phyloP scores from a whole-genome alignment of 352 stramenopile genomes.

The Pythium biforme region DNA sequence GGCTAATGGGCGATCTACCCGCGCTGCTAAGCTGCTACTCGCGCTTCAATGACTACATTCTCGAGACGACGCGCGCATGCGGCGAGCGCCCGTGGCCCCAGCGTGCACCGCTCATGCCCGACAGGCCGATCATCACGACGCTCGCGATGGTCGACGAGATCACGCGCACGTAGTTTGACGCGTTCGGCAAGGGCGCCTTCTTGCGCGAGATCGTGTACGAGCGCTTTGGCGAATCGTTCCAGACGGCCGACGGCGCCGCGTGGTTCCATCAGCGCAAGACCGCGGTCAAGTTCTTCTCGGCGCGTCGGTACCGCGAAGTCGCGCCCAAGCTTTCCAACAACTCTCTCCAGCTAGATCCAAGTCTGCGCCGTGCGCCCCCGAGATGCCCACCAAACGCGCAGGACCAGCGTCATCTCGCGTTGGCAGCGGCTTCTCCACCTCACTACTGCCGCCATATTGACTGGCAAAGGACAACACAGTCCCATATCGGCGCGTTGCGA shows the following conservation, averaged over 20 bases:
- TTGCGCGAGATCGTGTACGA: slow-evolving; percentile 9
- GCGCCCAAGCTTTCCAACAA: neutral
- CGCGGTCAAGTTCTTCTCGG: too few relatives aligned
- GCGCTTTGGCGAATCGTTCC: slow-evolving; percentile 21
- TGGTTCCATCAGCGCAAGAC: slow-evolving; percentile 22
- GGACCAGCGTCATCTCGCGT: too few relatives aligned
- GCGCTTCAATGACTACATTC: slow-evolving; percentile 15
- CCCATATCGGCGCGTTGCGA: too few relatives aligned
- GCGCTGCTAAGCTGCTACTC: too few relatives aligned
- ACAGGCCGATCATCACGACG: slow-evolving; percentile 16
- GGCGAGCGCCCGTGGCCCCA: slow-evolving; percentile 13
- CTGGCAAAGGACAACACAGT: too few relatives aligned
- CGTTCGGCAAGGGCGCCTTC: slow-evolving; percentile 16
- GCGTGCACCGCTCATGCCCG: slow-evolving; percentile 10
- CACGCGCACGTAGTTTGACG: slow-evolving; percentile 13
- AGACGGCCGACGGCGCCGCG: slow-evolving; percentile 15
- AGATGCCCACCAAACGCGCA: too few relatives aligned
- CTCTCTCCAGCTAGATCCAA: too few relatives aligned
- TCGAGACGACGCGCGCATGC: slow-evolving; percentile 7
- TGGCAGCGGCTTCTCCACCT: too few relatives aligned
- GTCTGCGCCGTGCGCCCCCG: too few relatives aligned
- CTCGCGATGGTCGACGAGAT: slow-evolving; percentile 23
- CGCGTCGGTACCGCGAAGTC: slow-evolving; percentile 1
- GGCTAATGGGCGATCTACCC: too few relatives aligned
- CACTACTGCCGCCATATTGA: too few relatives aligned